A percentile compares a stretch with the other conserved stretches of the same genome.
Conservation (phyloP, 805 yeast genomes). For the Saccharomycopsis sp. region DNA sequence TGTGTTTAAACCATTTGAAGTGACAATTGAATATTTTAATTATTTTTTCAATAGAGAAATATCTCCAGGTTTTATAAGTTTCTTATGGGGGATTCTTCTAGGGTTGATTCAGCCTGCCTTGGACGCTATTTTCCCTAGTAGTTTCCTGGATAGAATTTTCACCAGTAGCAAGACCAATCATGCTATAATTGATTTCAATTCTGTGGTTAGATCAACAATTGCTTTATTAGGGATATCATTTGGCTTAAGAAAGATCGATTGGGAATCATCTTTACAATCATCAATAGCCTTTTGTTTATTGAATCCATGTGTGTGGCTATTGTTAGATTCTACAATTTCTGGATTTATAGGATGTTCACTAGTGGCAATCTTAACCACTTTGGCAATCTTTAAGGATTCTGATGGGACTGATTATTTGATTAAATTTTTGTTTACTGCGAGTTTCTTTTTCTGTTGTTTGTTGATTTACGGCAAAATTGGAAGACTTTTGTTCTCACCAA, state of each 20-base stretch:
- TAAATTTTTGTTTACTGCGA: constrained; percentile 46
- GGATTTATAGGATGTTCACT: constrained; percentile 38
- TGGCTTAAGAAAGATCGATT: constrained; percentile 61
- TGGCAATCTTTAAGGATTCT: constrained; percentile 21
- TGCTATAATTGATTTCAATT: constrained; percentile 3
- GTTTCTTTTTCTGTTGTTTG: constrained; percentile 60
- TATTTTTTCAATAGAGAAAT: background rate
- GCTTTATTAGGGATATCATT: constrained; percentile 66
- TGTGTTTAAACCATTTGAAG: constrained; percentile 10
- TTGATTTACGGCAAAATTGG: constrained; percentile 66
- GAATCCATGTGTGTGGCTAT: constrained; percentile 60
- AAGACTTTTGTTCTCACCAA: constrained; percentile 44
- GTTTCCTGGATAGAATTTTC: constrained; percentile 9
- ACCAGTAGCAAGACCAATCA: constrained; percentile 1
- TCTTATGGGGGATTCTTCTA: constrained; percentile 14
- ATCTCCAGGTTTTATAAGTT: constrained; percentile 1
- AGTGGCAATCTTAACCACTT: constrained; percentile 24
- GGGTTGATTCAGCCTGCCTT: constrained; percentile 18
- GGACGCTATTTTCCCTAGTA: constrained; percentile 12
- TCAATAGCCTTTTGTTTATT: constrained; percentile 55
- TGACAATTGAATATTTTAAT: constrained; percentile 2
- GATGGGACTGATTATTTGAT: constrained; percentile 27
- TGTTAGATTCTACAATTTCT: constrained; percentile 52
- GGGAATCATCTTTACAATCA: constrained; percentile 62
- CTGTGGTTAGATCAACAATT: constrained; percentile 36